These are phyloP conservation scores for Lactifluus echinatus DNA, from an alignment of 768 basidiomycete species.

Conservation along the genomic window DNA sequence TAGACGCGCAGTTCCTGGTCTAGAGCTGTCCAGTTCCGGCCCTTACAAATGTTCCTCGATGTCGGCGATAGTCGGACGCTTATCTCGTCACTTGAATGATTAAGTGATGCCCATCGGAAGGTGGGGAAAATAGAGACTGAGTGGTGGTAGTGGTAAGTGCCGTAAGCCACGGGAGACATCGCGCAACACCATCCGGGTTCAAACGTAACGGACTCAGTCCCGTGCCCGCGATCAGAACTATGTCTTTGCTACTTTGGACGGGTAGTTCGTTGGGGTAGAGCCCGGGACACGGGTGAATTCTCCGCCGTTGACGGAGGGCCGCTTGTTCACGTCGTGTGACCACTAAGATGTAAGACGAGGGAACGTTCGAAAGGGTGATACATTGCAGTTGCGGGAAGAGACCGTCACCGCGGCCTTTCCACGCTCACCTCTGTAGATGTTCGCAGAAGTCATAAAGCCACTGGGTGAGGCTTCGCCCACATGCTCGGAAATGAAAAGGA, in stretches of 20 bases:
- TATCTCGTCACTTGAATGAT: background rate
- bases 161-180: background rate
- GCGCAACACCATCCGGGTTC: background rate
- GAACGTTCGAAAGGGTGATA: slow-evolving; percentile 4
- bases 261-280: background rate
- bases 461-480: background rate
- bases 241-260: background rate
- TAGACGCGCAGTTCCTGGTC: background rate
- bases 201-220: background rate
- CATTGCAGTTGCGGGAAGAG: slow-evolving; percentile 8
- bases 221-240: background rate
- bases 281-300: background rate
- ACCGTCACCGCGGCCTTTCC: slow-evolving; percentile 8
- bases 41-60: background rate
- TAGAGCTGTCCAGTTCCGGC: background rate
- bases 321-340: slow-evolving; percentile 2
- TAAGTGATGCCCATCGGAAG: background rate
- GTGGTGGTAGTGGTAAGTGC: background rate
- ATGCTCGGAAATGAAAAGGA: slow-evolving; percentile 2
- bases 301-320: background rate
- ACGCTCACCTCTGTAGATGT: slow-evolving; percentile 2
- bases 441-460: slow-evolving; percentile 4
- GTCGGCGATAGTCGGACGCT: slow-evolving; percentile 2
- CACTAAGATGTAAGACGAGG: background rate
- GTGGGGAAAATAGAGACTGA: background rate